Evolutionary conservation across 345 rosid species (phyloP).

Genomic region (Heritiera littoralis): DNA sequence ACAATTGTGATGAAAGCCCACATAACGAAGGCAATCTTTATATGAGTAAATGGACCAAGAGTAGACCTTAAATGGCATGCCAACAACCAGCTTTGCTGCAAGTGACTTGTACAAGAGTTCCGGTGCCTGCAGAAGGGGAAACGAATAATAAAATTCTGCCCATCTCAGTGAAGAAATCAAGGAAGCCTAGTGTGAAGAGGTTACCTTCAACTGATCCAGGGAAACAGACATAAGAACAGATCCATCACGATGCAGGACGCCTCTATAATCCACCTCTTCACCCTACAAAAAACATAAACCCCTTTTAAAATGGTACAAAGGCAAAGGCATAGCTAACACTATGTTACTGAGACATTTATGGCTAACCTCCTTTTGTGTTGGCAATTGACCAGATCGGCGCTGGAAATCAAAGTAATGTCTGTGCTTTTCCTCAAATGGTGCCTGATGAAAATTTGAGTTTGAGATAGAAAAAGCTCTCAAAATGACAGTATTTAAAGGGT

Average conservation of each 20-base stretch:
- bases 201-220: conserved; percentile 79
- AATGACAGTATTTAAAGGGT: conserved; percentile 10
- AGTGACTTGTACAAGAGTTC: conserved; percentile 91
- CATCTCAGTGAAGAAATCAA: conserved; percentile 3
- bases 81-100: conserved; percentile 84
- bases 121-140: conserved; percentile 50
- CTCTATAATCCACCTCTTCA: conserved; percentile 95
- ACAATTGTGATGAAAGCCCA: conserved; percentile 19
- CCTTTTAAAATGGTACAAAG: conserved; percentile 7
- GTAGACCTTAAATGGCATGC: conserved; percentile 97
- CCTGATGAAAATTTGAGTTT: conserved; percentile 39
- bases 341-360: background rate
- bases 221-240: conserved; percentile 89
- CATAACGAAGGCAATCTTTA: conserved; percentile 15
- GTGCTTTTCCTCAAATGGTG: conserved; percentile 96
- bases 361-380: conserved; percentile 84
- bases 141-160: background rate
- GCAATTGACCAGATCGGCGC: conserved; percentile 78
- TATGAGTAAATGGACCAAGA: conserved; percentile 20
- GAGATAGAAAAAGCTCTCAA: conserved; percentile 10
- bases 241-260: conserved; percentile 95
- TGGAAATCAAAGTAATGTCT: conserved; percentile 68
- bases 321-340: background rate
- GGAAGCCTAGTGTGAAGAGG: conserved; percentile 38
- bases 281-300: conserved; percentile 47